These are phyloP conservation scores for Omphalotus guepiniiformis DNA, from an alignment of 768 basidiomycete species.

Conservation along the genomic window DNA sequence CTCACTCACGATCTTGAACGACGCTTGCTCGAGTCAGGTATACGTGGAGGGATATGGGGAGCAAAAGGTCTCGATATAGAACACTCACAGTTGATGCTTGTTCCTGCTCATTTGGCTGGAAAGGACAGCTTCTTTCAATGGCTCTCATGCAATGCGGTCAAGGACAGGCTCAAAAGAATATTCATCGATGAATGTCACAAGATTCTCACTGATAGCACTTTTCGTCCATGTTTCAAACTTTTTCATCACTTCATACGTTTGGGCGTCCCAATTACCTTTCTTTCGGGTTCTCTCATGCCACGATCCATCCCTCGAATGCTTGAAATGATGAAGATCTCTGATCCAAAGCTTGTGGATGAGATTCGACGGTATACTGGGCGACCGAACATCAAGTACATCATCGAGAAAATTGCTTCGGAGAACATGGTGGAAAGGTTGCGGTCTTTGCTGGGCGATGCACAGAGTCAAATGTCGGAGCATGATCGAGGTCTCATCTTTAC, in stretches of 20 bases:
- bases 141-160: background rate
- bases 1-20: background rate
- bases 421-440: background rate
- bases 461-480: background rate
- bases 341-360: background rate
- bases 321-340: background rate
- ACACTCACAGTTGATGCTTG: background rate
- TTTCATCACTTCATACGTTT: background rate
- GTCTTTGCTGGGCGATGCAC: background rate
- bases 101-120: background rate
- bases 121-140: background rate
- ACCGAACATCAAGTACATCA: background rate
- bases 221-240: background rate
- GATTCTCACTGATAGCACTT: background rate
- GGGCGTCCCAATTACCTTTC: constrained; percentile 1
- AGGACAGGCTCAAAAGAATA: background rate
- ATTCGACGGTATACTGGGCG: constrained; percentile 2
- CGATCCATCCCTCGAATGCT: background rate
- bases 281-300: background rate
- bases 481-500: constrained; percentile 4
- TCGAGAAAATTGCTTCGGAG: background rate
- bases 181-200: constrained; percentile 5
- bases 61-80: background rate
- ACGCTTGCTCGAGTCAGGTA: background rate
- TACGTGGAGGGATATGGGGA: background rate